Evolutionary conservation across 257 asterid genomes (phyloP).

Genomic region (Solanum ossicruentum): DNA sequence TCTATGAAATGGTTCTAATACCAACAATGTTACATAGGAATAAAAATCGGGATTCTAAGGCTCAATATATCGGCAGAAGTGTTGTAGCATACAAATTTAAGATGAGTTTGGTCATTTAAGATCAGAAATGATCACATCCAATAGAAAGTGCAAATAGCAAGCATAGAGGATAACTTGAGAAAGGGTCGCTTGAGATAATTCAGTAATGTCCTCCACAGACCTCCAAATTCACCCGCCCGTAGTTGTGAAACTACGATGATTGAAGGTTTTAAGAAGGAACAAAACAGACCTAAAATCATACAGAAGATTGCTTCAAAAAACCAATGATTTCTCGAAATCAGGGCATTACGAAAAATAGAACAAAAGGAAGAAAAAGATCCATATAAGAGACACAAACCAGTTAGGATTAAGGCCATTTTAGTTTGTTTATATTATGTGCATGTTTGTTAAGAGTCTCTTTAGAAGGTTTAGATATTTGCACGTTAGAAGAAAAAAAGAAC

Average conservation of each 20-base stretch:
- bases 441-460: background rate
- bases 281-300: background rate
- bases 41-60: background rate
- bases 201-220: background rate
- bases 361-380: background rate
- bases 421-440: background rate
- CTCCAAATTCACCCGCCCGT: background rate
- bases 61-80: background rate
- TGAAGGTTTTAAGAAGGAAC: background rate
- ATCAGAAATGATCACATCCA: background rate
- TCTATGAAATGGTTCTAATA: background rate
- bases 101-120: background rate
- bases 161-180: background rate
- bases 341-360: background rate
- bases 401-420: background rate
- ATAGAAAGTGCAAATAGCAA: background rate
- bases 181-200: background rate
- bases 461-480: background rate
- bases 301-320: background rate
- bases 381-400: background rate
- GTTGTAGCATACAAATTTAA: background rate
- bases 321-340: background rate
- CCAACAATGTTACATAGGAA: background rate
- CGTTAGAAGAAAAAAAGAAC: background rate
- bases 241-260: background rate